Base-by-base conservation (phyloP, 139 green algal species). In the Asterochloris erici region DNA sequence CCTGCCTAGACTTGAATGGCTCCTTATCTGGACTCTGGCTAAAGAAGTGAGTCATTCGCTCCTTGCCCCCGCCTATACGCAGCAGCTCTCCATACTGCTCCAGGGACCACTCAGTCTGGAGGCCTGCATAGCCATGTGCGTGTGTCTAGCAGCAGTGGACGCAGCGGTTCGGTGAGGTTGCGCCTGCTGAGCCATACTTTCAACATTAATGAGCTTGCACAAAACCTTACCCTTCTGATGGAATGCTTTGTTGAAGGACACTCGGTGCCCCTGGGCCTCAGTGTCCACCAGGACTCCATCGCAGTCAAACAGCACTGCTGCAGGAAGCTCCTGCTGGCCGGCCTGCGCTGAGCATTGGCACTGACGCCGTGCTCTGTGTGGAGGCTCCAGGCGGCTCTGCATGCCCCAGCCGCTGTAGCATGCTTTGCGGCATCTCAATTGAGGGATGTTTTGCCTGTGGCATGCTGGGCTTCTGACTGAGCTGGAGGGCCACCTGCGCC, bases 11-110 rank as follows among this genome's bases (percentile, higher is more conserved):
- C 38, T 54, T 54, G 38, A 54, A 54, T 6, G 38, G 38, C 38
- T 54, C 38, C 38, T 54, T 6, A 54, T 54, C 38, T 54, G 38
- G 38, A 54, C 38, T 54, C 38, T 54, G 38, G 38, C 38, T 90
- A 87, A 98, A 98, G 87, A 98, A 98, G 69, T 91, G 88, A n/a
- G 94, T 96, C 97, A 99, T 99, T 68, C 97, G 89, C 88, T 99
- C 97, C 88, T 99, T 99, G 79, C 97, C 97, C 17, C 97, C 97
- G 0, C 97, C 97, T 76, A 97, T 98, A 87, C 98, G 92, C 21
- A 99, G 90, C 81, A 99, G 89, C 77, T 97, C 80, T 6, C 97
- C 97, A 82, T 99, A 99, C 76, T 95, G 82, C 47, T 98, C 93
- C 26, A 98, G 89, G 73, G 79, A 88, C 97, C 97, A 99, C 63